Percentiles rank a stretch among this genome's conserved stretches.
Conservation (phyloP, 306 rosid species). For the Fagus crenata region DNA sequence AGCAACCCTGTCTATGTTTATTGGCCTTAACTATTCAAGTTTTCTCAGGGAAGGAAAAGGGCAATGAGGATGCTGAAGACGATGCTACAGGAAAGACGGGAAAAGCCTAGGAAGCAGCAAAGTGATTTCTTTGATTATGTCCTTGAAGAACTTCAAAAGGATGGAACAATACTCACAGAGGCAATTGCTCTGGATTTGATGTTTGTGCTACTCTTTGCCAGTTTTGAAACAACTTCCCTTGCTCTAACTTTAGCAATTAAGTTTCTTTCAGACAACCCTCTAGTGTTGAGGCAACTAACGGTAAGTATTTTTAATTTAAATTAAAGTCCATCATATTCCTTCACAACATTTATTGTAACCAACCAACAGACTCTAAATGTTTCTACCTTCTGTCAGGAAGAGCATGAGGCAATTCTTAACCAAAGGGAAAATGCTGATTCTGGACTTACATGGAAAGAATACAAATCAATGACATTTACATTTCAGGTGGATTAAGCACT, state of each 20-base stretch:
- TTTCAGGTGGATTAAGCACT: constrained; percentile 58
- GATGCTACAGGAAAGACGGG: constrained; percentile 73
- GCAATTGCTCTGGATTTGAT: constrained; percentile 86
- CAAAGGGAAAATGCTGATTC: constrained; percentile 59
- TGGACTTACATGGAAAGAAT: constrained; percentile 88
- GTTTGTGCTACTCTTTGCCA: constrained; percentile 97
- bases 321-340: constrained; percentile 25
- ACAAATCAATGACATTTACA: constrained; percentile 94
- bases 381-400: constrained; percentile 55
- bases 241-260: constrained; percentile 77
- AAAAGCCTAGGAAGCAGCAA: constrained; percentile 55
- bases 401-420: constrained; percentile 74
- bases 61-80: constrained; percentile 85
- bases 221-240: constrained; percentile 97
- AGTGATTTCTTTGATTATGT: constrained; percentile 81
- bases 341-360: constrained; percentile 10
- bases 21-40: constrained; percentile 18
- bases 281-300: constrained; percentile 62
- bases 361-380: constrained; percentile 10
- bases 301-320: constrained; percentile 11
- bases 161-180: constrained; percentile 82
- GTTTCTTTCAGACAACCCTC: constrained; percentile 72
- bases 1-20: not conserved
- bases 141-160: constrained; percentile 73
- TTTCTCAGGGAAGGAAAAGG: constrained; percentile 82